Evolutionary conservation across 495 filamentous ascomycete species (phyloP).

Genomic region (Daldinia vernicosa): DNA sequence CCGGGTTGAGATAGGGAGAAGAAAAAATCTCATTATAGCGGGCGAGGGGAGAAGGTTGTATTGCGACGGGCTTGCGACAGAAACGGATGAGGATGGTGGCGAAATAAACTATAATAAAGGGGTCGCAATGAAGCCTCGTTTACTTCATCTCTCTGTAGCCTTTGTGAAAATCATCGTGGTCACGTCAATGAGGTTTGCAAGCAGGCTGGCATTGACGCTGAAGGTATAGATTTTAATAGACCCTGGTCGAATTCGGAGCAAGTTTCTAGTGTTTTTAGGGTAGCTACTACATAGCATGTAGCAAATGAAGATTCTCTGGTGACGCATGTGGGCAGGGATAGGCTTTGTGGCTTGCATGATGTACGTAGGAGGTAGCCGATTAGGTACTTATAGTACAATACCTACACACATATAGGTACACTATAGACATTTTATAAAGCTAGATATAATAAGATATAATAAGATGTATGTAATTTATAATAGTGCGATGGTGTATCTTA

Average conservation of each 20-base stretch:
- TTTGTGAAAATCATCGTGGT: slow-evolving; percentile 23
- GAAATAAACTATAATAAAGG: not conserved
- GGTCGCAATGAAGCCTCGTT: slow-evolving; percentile 11
- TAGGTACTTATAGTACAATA: not conserved
- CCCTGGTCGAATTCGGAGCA: slow-evolving; percentile 29
- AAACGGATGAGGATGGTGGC: not conserved
- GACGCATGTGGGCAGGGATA: slow-evolving; percentile 40
- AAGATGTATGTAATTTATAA: not conserved
- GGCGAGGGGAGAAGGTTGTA: slow-evolving; percentile 21
- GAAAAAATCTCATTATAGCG: slow-evolving; percentile 85
- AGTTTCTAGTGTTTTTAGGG: slow-evolving; percentile 1
- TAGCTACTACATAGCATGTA: too few relatives aligned
- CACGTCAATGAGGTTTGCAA: not conserved
- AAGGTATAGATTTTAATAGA: slow-evolving; percentile 30
- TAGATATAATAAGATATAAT: too few relatives aligned
- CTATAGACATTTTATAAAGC: too few relatives aligned
- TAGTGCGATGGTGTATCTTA: not conserved
- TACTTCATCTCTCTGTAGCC: slow-evolving; percentile 21
- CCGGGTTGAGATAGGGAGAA: slow-evolving; percentile 91
- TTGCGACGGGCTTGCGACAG: slow-evolving; percentile 4
- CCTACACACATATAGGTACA: too few relatives aligned
- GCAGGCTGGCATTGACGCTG: slow-evolving; percentile 31
- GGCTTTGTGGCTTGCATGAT: slow-evolving; percentile 17
- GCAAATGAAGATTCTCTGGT: slow-evolving; percentile 37
- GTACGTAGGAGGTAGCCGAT: not conserved